These are phyloP conservation scores for Torulaspora microellipsoides DNA, from an alignment of 805 yeast species.

Conservation along the genomic window DNA sequence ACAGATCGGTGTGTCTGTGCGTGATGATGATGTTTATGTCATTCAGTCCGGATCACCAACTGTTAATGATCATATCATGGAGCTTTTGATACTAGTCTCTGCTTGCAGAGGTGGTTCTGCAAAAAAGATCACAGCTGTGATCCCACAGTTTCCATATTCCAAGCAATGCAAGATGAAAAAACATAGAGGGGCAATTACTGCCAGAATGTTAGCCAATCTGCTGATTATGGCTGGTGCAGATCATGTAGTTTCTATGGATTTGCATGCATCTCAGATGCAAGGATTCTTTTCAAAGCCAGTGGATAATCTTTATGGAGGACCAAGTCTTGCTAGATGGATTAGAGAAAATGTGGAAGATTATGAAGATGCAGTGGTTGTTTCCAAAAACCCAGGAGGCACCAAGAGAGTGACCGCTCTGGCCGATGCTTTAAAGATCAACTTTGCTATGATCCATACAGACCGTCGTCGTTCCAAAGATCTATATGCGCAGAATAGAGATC, in stretches of 20 bases:
- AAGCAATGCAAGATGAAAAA: conserved; percentile 98
- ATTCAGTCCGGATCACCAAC: conserved; percentile 88
- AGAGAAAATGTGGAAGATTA: conserved; percentile 83
- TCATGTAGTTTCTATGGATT: conserved; percentile 96
- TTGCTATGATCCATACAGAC: conserved; percentile 99
- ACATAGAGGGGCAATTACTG: conserved; percentile 98
- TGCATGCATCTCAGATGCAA: conserved; percentile 97
- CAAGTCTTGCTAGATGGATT: conserved; percentile 94
- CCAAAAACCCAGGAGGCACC: conserved; percentile 99
- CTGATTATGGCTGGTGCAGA: conserved; percentile 98
- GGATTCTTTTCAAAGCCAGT: conserved; percentile 97
- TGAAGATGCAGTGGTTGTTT: conserved; percentile 87
- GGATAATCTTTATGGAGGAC: conserved; percentile 94
- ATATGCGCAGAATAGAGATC: conserved; percentile 39
- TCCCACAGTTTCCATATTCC: conserved; percentile 96
- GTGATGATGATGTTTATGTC: conserved; percentile 95
- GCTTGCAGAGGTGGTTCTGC: conserved; percentile 99
- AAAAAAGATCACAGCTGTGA: conserved; percentile 90
- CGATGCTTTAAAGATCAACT: conserved; percentile 91
- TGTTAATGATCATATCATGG: conserved; percentile 93
- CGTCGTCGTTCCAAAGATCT: conserved; percentile 81
- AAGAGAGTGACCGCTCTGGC: conserved; percentile 97
- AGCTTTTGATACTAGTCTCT: conserved; percentile 81
- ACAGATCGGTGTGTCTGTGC: conserved; percentile 87
- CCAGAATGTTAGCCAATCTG: conserved; percentile 94